phyloP scores from a whole-genome alignment of 257 asterid genomes.

The Schizonepeta tenuifolia region DNA sequence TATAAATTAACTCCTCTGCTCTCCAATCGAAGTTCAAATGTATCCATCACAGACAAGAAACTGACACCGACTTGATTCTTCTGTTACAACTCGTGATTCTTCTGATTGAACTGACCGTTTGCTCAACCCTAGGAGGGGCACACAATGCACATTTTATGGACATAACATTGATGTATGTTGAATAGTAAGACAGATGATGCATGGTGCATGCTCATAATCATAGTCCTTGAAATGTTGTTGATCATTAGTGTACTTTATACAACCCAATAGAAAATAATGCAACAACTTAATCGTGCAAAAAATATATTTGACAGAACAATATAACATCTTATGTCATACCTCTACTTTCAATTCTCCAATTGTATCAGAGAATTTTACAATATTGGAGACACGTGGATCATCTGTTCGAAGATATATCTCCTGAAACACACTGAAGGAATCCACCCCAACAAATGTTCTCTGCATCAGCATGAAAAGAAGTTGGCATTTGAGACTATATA shows the following conservation, averaged over 20 bases:
- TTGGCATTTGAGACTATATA: not conserved
- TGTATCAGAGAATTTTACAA: slow-evolving; percentile 75
- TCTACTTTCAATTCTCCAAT: slow-evolving; percentile 91
- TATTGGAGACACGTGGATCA: slow-evolving; percentile 88
- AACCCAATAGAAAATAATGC: not conserved
- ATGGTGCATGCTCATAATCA: not conserved
- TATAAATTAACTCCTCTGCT: not conserved
- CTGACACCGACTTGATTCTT: not conserved
- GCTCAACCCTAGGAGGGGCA: too few species aligned
- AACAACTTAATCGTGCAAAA: not conserved
- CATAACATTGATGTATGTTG: not conserved
- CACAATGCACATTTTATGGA: too few species aligned
- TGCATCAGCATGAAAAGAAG: slow-evolving; percentile 37
- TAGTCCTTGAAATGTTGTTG: not conserved
- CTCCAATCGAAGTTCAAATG: not conserved
- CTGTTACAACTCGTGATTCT: not conserved
- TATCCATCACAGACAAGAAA: not conserved
- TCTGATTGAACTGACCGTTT: too few species aligned
- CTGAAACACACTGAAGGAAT: slow-evolving; percentile 84
- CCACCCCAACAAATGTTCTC: slow-evolving; percentile 96
- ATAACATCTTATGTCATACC: slow-evolving; percentile 44
- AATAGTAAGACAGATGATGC: not conserved
- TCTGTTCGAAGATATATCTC: slow-evolving; percentile 77
- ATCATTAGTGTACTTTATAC: not conserved
- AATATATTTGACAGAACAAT: not conserved